phyloP scores from a whole-genome alignment of 495 filamentous ascomycete genomes.

The Emericellopsis terricola region DNA sequence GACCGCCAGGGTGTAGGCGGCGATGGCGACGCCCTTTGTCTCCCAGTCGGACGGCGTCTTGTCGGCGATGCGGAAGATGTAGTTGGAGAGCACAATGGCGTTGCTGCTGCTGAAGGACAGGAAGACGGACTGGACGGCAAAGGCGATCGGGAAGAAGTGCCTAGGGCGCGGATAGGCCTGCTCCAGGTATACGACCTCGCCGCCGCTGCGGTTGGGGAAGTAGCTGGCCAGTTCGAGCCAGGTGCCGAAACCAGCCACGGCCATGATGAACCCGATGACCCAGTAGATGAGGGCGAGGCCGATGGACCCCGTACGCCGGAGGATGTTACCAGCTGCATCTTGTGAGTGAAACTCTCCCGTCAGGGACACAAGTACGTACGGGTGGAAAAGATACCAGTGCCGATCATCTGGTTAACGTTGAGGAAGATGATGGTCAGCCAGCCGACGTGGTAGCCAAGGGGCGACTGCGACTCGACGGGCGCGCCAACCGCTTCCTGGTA shows the following conservation, averaged over 20 bases:
- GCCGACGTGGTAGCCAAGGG: constrained; percentile 41
- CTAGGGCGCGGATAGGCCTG: constrained; percentile 43
- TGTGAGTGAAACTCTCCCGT: not conserved
- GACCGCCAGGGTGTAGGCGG: constrained; percentile 35
- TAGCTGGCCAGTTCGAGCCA: constrained; percentile 44
- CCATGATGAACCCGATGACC: constrained; percentile 37
- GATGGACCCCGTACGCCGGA: constrained; percentile 37
- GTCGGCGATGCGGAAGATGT: constrained; percentile 33
- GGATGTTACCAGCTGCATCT: constrained; percentile 8
- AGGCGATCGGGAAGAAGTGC: constrained; percentile 42
- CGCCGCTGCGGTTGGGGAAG: constrained; percentile 46
- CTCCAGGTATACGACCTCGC: constrained; percentile 48
- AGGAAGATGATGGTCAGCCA: constrained; percentile 37
- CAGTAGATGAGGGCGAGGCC: constrained; percentile 43
- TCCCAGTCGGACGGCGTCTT: constrained; percentile 33
- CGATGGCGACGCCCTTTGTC: constrained; percentile 43
- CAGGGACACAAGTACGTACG: not conserved
- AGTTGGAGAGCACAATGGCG: constrained; percentile 38
- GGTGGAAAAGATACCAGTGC: constrained; percentile 1
- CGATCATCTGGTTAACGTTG: constrained; percentile 31
- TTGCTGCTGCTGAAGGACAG: constrained; percentile 47
- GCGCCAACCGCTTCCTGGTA: constrained; percentile 47
- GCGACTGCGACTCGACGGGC: constrained; percentile 38
- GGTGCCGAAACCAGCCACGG: constrained; percentile 28
- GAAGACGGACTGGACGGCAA: constrained; percentile 38